Evolutionary conservation across 192 early-diverging fungal genomes (phyloP), one percentile per base, ranked within the genome.

Genomic region (Rhizoclosmatium sp.): DNA sequence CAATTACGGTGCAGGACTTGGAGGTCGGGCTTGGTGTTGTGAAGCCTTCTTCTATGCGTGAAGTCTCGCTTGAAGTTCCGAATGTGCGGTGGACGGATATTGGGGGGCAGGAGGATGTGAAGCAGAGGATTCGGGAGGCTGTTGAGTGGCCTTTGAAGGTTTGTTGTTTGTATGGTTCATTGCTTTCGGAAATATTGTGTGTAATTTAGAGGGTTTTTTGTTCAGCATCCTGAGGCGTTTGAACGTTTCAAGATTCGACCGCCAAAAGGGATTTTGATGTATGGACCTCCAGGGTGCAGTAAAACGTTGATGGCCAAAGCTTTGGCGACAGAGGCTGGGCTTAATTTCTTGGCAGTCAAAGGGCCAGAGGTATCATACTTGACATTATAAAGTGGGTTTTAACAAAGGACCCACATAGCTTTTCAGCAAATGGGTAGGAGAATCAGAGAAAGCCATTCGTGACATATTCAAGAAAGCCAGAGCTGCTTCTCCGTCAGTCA

Each of bases 371-470:
- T 95, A 31, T 31, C 31, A 31, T 31, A 87, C 68, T 61, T 21
- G 58, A 7, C 0, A 47, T 5, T 14, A 10, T n/a, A 3, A 61
- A 7, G 3, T 47, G 40, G 31, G 0, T 19, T 31, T 80, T 41
- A 5, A 83, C 31, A 23, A 44, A 74, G n/a, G 69, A 9, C 2
- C 46, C 4, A 19, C 42, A 39, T 59, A 95, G 94, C 84, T 98
- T 12, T 97, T 98, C 79, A 98, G 95, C 87, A 99, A 98, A 82
- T 99, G 96, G 96, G 98, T 99, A 4, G 98, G 98, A 41, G 98
- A 99, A 78, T 97, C 95, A 2, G 98, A 99, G 84, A 97, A 97
- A 85, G 96, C 96, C 3, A 93, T 99, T 2, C 91, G 92, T 3
- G 93, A 96, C 71, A 91, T 98, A n/a, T 99, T 99, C 75, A 87